A percentile compares a stretch with the other conserved stretches of the same genome.
These are phyloP conservation scores for Kockovaella imperatae DNA, from an alignment of 768 basidiomycete genomes.

Conservation along the genomic window DNA sequence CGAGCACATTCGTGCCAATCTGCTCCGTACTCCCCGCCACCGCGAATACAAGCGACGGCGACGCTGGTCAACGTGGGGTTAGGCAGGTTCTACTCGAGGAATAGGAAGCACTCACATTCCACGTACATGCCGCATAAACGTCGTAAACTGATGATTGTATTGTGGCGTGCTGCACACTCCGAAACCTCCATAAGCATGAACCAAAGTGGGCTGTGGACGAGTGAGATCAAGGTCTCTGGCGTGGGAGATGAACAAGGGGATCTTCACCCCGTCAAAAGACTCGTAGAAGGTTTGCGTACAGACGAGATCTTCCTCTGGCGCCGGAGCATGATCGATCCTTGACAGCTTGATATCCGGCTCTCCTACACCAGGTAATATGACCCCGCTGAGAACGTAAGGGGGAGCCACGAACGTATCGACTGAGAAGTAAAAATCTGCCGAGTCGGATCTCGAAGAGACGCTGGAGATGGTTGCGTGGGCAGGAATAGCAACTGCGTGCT, in stretches of 20 bases:
- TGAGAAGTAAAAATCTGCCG: conserved; percentile 7
- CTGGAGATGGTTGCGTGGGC: conserved; percentile 9
- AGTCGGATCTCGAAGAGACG: conserved; percentile 2
- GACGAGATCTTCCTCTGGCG: conserved; percentile 4
- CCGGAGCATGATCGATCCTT: background rate
- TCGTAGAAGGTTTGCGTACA: conserved; percentile 12
- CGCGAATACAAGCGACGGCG: conserved; percentile 10
- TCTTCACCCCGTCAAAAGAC: conserved; percentile 7
- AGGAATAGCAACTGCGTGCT: conserved; percentile 7
- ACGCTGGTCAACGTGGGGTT: background rate
- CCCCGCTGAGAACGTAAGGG: conserved; percentile 8
- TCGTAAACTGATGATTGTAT: conserved; percentile 7
- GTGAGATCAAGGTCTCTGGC: conserved; percentile 8
- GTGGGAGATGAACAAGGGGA: conserved; percentile 13
- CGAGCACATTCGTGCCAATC: conserved; percentile 11
- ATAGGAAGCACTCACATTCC: conserved; percentile 12
- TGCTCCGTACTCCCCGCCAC: conserved; percentile 14
- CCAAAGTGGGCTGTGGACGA: conserved; percentile 5
- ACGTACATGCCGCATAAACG: conserved; percentile 9
- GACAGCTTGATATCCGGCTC: background rate
- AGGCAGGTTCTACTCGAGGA: background rate
- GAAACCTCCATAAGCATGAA: conserved; percentile 14
- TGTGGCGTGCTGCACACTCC: conserved; percentile 6
- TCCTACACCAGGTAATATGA: background rate
- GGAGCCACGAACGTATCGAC: conserved; percentile 13